These are phyloP conservation scores for Pythium brachiatum DNA, from an alignment of 352 stramenopile species.

Conservation along the genomic window DNA sequence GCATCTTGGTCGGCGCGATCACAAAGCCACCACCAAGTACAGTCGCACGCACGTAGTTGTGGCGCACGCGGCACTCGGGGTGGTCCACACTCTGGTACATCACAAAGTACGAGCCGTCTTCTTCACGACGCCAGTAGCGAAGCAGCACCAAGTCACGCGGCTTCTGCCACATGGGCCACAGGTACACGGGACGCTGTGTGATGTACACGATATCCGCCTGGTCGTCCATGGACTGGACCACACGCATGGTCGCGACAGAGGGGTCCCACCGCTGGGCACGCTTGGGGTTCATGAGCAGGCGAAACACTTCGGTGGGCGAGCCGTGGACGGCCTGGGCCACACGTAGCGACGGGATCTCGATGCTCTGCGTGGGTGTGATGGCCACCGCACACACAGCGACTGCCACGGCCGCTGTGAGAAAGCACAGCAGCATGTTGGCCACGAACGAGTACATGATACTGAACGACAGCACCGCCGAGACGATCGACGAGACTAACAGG, in stretches of 20 bases:
- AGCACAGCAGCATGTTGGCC: slow-evolving; percentile 79
- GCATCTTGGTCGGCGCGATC: slow-evolving; percentile 80
- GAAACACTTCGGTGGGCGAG: slow-evolving; percentile 79
- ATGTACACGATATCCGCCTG: slow-evolving; percentile 89
- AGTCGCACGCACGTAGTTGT: slow-evolving; percentile 84
- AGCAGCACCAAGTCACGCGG: slow-evolving; percentile 83
- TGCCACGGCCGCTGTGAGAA: slow-evolving; percentile 57
- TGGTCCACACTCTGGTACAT: slow-evolving; percentile 90
- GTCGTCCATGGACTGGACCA: slow-evolving; percentile 85
- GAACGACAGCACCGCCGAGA: slow-evolving; percentile 74
- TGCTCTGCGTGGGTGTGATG: slow-evolving; percentile 59
- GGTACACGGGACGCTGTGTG: slow-evolving; percentile 76
- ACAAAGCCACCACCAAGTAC: slow-evolving; percentile 81
- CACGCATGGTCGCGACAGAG: slow-evolving; percentile 72
- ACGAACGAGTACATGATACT: slow-evolving; percentile 87
- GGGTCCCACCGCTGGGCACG: slow-evolving; percentile 82
- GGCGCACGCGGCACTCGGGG: slow-evolving; percentile 78
- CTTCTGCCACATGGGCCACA: slow-evolving; percentile 88
- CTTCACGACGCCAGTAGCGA: slow-evolving; percentile 86
- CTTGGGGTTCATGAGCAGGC: slow-evolving; percentile 84
- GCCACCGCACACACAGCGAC: slow-evolving; percentile 69
- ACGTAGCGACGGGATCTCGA: slow-evolving; percentile 83
- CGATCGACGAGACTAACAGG: slow-evolving; percentile 57
- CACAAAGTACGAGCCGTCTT: slow-evolving; percentile 89
- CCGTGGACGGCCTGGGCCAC: slow-evolving; percentile 85